These are phyloP conservation scores for Lactifluus pinguis DNA, from an alignment of 768 basidiomycete species.

Conservation along the genomic window DNA sequence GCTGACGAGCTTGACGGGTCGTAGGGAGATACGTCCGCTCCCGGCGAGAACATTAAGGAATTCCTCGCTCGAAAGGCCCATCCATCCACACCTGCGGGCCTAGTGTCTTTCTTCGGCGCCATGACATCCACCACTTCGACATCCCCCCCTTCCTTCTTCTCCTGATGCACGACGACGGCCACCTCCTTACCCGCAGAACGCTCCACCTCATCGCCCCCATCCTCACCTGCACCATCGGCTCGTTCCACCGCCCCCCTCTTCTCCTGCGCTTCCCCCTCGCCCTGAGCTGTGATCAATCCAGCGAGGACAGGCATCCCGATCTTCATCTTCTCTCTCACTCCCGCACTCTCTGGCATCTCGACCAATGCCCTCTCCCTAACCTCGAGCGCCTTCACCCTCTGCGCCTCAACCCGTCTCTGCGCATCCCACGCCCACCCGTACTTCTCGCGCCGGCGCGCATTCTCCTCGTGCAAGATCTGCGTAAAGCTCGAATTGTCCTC, in stretches of 20 bases:
- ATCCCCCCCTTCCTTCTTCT: constrained; percentile 19
- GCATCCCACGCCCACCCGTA: constrained; percentile 95
- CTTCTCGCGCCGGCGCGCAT: constrained; percentile 65
- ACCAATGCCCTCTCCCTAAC: constrained; percentile 62
- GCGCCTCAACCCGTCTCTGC: constrained; percentile 67
- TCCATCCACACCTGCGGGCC: constrained; percentile 63
- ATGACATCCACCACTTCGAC: constrained; percentile 52
- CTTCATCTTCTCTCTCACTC: constrained; percentile 57
- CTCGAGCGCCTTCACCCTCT: constrained; percentile 56
- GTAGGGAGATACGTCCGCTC: constrained; percentile 80
- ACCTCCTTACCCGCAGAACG: constrained; percentile 21
- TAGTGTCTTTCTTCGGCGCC: constrained; percentile 69
- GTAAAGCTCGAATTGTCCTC: constrained; percentile 98
- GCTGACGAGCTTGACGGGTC: constrained; percentile 32
- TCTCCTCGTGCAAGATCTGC: constrained; percentile 85
- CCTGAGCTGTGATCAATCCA: constrained; percentile 41
- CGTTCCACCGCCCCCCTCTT: background rate
- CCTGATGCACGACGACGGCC: constrained; percentile 10
- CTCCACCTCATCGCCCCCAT: constrained; percentile 21
- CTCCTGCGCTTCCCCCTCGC: constrained; percentile 6
- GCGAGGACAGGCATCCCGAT: constrained; percentile 51
- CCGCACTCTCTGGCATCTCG: constrained; percentile 38
- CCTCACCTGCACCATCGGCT: background rate
- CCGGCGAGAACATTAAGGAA: constrained; percentile 90
- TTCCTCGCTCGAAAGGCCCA: constrained; percentile 90